A percentile compares a stretch with the other conserved stretches of the same genome.
Conservation (phyloP, 169 alveolate species). For the Eimeria sp. region DNA sequence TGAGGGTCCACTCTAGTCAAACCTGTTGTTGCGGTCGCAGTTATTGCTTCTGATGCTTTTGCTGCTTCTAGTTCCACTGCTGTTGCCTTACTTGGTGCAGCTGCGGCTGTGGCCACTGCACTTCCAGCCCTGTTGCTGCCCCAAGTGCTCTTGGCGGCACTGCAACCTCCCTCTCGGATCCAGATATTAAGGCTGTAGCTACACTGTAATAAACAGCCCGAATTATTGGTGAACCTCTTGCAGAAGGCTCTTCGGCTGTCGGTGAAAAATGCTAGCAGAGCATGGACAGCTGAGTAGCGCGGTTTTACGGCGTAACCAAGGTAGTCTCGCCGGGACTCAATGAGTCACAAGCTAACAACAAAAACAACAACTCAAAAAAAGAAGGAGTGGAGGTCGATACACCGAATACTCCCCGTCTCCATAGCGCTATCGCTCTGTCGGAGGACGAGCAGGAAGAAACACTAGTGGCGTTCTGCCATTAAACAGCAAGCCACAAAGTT, state of each 20-base stretch:
- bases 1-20: neutral
- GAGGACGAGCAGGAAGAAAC: slow-evolving; percentile 57
- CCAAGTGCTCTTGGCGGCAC: neutral
- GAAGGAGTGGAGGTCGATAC: slow-evolving; percentile 4
- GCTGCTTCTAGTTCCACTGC: neutral
- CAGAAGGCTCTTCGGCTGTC: neutral
- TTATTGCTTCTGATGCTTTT: neutral
- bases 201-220: neutral
- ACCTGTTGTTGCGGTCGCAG: slow-evolving; percentile 36
- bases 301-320: neutral
- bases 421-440: slow-evolving; percentile 34
- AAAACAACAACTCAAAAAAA: neutral
- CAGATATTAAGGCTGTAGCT: neutral
- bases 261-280: slow-evolving; percentile 10
- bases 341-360: neutral
- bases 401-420: slow-evolving; percentile 52
- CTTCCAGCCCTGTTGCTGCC: neutral
- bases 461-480: slow-evolving; percentile 22
- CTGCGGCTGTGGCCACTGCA: slow-evolving; percentile 41
- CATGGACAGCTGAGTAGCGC: neutral
- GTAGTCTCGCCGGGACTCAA: neutral
- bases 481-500: slow-evolving; percentile 4
- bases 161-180: neutral
- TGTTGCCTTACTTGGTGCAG: neutral
- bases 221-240: neutral